phyloP scores from a whole-genome alignment of 2,329 filamentous ascomycete genomes.

The Leptosphaerulina australis region DNA sequence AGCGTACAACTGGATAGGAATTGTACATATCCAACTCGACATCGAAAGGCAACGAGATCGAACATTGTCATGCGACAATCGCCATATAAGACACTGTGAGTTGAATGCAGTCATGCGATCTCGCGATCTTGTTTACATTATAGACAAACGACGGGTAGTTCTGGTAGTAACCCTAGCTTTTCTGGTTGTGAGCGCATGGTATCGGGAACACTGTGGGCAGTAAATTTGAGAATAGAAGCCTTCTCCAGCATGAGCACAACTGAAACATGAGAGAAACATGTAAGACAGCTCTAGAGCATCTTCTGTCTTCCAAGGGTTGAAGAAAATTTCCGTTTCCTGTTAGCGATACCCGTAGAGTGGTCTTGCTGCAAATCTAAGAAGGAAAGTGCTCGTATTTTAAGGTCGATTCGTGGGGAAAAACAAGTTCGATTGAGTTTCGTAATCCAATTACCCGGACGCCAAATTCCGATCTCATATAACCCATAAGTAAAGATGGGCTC shows the following conservation, averaged over 20 bases:
- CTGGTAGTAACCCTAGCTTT: background rate
- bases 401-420: slow-evolving; percentile 7
- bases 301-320: too few species aligned
- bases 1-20: background rate
- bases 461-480: slow-evolving; percentile 26
- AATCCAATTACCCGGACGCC: slow-evolving; percentile 33
- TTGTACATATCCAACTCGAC: slow-evolving; percentile 1
- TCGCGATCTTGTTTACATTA: background rate
- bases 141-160: background rate
- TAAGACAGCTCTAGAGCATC: background rate
- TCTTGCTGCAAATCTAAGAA: background rate
- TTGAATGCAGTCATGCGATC: background rate
- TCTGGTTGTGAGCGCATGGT: background rate
- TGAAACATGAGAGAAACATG: background rate
- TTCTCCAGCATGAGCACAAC: background rate
- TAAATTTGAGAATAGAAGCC: background rate
- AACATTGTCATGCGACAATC: slow-evolving; percentile 2
- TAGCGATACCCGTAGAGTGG: background rate
- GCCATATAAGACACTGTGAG: slow-evolving; percentile 1
- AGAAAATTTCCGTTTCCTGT: background rate
- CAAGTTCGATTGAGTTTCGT: slow-evolving; percentile 30
- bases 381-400: background rate
- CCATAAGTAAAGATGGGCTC: slow-evolving; percentile 29
- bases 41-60: slow-evolving; percentile 3
- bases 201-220: background rate